phyloP scores from a whole-genome alignment of 805 yeast genomes.

The Cyberlindnera xishuangbannaensis region DNA sequence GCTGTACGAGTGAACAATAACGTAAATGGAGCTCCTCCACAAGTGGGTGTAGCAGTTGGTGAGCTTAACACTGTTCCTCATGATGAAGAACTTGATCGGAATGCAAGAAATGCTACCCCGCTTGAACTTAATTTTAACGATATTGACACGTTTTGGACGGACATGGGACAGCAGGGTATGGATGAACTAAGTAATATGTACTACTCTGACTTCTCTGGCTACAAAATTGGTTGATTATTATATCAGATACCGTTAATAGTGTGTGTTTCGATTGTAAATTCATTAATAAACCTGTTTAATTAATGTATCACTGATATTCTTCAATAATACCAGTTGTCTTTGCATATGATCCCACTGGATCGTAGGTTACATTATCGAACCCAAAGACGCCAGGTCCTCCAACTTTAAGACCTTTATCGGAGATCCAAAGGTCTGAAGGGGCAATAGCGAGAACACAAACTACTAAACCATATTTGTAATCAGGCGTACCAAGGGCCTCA shows the following conservation, averaged over 20 bases:
- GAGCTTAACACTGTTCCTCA: neutral
- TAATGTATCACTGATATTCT: no score
- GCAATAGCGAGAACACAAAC: slow-evolving; percentile 34
- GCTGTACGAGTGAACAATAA: neutral
- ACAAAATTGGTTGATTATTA: slow-evolving; percentile 13
- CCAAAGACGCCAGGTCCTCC: slow-evolving; percentile 37
- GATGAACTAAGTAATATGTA: slow-evolving; percentile 25
- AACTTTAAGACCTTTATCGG: slow-evolving; percentile 30
- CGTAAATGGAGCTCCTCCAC: no score
- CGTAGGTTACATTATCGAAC: slow-evolving; percentile 29
- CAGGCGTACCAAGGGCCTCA: slow-evolving; percentile 46
- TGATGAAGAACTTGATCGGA: slow-evolving; percentile 6
- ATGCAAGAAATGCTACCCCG: slow-evolving; percentile 11
- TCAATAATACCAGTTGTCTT: slow-evolving; percentile 35
- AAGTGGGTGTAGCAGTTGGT: neutral
- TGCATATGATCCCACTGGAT: slow-evolving; percentile 32
- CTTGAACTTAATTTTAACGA: slow-evolving; percentile 17
- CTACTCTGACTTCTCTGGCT: slow-evolving; percentile 25
- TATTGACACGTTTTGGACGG: slow-evolving; percentile 23
- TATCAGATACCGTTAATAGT: neutral
- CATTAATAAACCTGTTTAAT: neutral
- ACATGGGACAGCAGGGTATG: slow-evolving; percentile 24
- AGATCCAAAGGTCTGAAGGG: slow-evolving; percentile 31
- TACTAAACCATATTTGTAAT: slow-evolving; percentile 39
- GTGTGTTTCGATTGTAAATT: slow-evolving; percentile 1